Percentiles rank a stretch among this genome's conserved stretches.
phyloP scores from a whole-genome alignment of 73 alveolate species.

The Paramecium octaurelia region DNA sequence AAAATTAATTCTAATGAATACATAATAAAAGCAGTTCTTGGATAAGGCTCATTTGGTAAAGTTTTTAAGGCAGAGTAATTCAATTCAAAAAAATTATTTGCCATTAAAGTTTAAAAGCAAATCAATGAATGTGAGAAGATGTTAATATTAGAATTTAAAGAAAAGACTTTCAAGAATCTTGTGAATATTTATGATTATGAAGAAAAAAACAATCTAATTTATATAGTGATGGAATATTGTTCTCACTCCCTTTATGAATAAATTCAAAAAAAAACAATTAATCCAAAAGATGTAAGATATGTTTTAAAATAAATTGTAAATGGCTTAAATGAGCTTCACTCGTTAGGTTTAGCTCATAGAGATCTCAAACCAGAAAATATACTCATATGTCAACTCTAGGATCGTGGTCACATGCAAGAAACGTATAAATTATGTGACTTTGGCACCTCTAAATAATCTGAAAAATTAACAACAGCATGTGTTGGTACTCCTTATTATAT shows the following conservation, averaged over 20 bases:
- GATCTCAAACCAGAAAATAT: slow-evolving; percentile 36
- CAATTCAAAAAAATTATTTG: neutral
- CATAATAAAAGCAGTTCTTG: neutral
- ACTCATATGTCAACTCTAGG: neutral
- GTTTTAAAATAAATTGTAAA: neutral
- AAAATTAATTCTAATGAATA: neutral
- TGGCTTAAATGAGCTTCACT: slow-evolving; percentile 5
- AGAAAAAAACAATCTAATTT: neutral
- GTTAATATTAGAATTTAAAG: neutral
- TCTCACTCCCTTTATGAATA: neutral
- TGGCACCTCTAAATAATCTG: neutral
- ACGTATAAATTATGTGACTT: slow-evolving; percentile 18
- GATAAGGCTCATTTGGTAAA: neutral
- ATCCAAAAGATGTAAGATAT: neutral
- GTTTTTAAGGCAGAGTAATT: neutral
- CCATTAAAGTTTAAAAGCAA: neutral
- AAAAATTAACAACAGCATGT: neutral
- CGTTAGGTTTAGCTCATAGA: neutral
- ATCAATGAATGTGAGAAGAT: neutral
- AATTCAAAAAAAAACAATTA: neutral
- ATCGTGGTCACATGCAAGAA: neutral
- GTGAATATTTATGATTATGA: neutral
- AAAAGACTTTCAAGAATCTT: neutral
- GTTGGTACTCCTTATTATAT: slow-evolving; percentile 16
- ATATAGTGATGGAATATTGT: slow-evolving; percentile 20